Evolutionary conservation across 495 filamentous ascomycete genomes (phyloP).

Genomic region (Penicillium riverlandense): DNA sequence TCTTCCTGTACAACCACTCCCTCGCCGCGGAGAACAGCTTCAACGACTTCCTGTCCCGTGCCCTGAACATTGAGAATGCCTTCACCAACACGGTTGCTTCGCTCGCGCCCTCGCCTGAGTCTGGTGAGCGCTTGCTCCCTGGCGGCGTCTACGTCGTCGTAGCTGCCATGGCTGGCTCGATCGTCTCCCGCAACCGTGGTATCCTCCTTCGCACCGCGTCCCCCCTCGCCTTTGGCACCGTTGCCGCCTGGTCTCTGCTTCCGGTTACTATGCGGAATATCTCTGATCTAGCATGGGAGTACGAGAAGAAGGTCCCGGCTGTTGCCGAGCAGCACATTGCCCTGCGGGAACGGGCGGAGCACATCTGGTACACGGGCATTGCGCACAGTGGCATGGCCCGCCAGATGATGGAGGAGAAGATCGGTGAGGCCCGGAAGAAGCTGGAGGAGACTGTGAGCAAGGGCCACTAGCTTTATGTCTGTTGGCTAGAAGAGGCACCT

Average conservation of each 20-base stretch:
- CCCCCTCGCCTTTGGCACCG: constrained; percentile 64
- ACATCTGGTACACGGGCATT: constrained; percentile 60
- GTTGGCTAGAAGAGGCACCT: too few species aligned
- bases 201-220: constrained; percentile 65
- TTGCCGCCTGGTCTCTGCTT: constrained; percentile 65
- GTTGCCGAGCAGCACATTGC: constrained; percentile 70
- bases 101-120: constrained; percentile 74
- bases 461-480: constrained; percentile 44
- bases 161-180: constrained; percentile 84
- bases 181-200: constrained; percentile 78
- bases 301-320: constrained; percentile 77
- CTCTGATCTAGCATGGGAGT: constrained; percentile 73
- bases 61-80: constrained; percentile 71
- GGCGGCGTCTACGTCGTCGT: constrained; percentile 86
- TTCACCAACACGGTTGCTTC: constrained; percentile 76
- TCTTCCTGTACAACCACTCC: constrained; percentile 71
- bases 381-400: constrained; percentile 63
- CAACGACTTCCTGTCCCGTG: constrained; percentile 65
- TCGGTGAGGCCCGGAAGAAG: constrained; percentile 60
- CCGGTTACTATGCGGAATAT: constrained; percentile 83
- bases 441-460: constrained; percentile 87
- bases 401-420: constrained; percentile 70
- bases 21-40: constrained; percentile 65
- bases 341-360: constrained; percentile 56
- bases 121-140: constrained; percentile 76